Evolutionary conservation across 805 yeast species (phyloP).

Genomic region (Pichia paraexigua): DNA sequence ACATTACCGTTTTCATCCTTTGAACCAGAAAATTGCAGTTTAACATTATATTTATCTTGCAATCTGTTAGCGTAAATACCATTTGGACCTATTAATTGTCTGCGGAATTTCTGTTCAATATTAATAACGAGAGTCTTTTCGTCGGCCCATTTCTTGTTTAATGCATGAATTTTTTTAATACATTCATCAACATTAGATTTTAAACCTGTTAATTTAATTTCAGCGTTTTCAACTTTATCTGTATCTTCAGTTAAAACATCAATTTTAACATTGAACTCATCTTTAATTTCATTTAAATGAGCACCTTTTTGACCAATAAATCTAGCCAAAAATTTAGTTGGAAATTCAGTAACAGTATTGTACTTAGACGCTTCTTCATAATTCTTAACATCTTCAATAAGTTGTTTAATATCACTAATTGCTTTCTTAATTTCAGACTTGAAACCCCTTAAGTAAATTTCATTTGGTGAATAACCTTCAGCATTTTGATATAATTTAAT

Average conservation of each 20-base stretch:
- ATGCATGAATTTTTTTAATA: constrained; percentile 44
- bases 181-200: constrained; percentile 74
- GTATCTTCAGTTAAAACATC: constrained; percentile 54
- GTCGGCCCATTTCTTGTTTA: constrained; percentile 75
- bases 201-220: constrained; percentile 64
- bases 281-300: constrained; percentile 56
- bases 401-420: constrained; percentile 41
- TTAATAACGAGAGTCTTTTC: constrained; percentile 57
- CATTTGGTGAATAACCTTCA: constrained; percentile 34
- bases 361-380: constrained; percentile 33
- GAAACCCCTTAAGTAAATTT: constrained; percentile 63
- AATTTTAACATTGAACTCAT: constrained; percentile 66
- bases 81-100: constrained; percentile 73
- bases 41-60: constrained; percentile 80
- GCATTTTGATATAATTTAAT: constrained; percentile 44
- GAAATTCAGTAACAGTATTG: constrained; percentile 47
- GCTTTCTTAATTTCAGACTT: constrained; percentile 52
- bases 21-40: constrained; percentile 54
- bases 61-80: constrained; percentile 78
- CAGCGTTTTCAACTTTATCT: constrained; percentile 34
- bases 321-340: constrained; percentile 61
- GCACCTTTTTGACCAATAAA: constrained; percentile 88
- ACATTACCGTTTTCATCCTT: constrained; percentile 51
- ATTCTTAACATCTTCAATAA: constrained; percentile 41
- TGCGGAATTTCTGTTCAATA: constrained; percentile 72